phyloP scores from a whole-genome alignment of 805 yeast genomes.

The Citeromyces nyonsensis region DNA sequence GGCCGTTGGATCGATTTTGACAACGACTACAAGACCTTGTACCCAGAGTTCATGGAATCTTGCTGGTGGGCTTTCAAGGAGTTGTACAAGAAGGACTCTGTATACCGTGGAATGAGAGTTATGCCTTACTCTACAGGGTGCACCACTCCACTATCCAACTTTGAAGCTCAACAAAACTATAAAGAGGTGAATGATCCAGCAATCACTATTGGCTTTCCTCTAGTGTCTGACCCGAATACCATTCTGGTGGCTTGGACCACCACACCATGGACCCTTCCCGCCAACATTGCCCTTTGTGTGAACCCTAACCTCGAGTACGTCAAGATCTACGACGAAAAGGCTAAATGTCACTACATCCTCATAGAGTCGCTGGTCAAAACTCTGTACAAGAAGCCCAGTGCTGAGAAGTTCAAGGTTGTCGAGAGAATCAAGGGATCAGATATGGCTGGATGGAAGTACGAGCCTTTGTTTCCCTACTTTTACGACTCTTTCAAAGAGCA shows the following conservation, averaged over 20 bases:
- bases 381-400: slow-evolving; percentile 87
- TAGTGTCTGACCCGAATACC: slow-evolving; percentile 68
- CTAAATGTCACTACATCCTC: slow-evolving; percentile 67
- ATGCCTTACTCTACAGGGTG: slow-evolving; percentile 99
- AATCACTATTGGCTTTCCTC: slow-evolving; percentile 79
- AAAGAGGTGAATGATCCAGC: slow-evolving; percentile 97
- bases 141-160: slow-evolving; percentile 92
- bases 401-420: slow-evolving; percentile 73
- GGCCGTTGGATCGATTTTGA: slow-evolving; percentile 99
- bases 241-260: slow-evolving; percentile 96
- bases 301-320: slow-evolving; percentile 84
- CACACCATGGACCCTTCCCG: slow-evolving; percentile 98
- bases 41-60: slow-evolving; percentile 94
- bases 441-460: slow-evolving; percentile 65
- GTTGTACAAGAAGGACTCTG: slow-evolving; percentile 71
- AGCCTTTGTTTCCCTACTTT: slow-evolving; percentile 76
- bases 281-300: slow-evolving; percentile 84
- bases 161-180: slow-evolving; percentile 97
- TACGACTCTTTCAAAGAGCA: slow-evolving; percentile 56
- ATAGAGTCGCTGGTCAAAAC: slow-evolving; percentile 72
- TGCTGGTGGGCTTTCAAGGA: slow-evolving; percentile 98
- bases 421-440: slow-evolving; percentile 71
- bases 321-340: slow-evolving; percentile 82
- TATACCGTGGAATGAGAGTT: slow-evolving; percentile 89
- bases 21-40: slow-evolving; percentile 92